Base-by-base conservation (phyloP, 768 basidiomycete species). In the Mycena venus region DNA sequence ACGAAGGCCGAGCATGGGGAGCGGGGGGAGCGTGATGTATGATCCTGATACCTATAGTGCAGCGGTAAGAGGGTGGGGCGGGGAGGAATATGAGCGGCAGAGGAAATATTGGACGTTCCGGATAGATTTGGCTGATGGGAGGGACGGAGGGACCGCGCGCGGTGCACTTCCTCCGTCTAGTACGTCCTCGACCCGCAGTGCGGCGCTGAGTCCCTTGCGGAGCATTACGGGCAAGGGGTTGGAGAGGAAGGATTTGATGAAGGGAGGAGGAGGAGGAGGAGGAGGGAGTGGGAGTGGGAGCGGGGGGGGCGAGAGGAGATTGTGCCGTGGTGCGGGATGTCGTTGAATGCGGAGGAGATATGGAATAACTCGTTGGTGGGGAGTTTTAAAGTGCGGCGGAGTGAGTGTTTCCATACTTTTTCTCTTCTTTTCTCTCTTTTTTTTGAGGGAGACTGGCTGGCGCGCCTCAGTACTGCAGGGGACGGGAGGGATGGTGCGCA, bases 341-440 rank as follows among this genome's bases (percentile, higher is more conserved):
- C 77, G 40, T 79, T 89, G 21, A 87, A 87, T 60, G 82, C 88
- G 32, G 89, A 91, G 70, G 94, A 95, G 77, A 84, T 91, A 70
- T 95, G 94, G 94, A 84, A 85, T 60, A 93, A 91, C 77, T 87
- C 88, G 12, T 83, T 89, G 40, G 87, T 92, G 44, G 94, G 94
- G 15, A 84, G 88, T 67, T 94, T 91, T 82, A 92, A 86, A 80
- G 91, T 95, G 9, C 87, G 89, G 49, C 79, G 88, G 53, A 86
- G 87, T 88, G 77, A 40, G 84, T 79, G 47, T 72, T 27, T 64
- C n/a, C 36, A 14, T 21, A 6, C 4, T 25, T 25, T 25, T 4
- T 36, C 15, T 36, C 15, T 62, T 19, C 19, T 17, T 44, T 44
- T 44, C 17, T n/a, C n/a, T 44, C 58, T 36, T 60, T 12, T 21